Evolutionary conservation across 2,329 filamentous ascomycete species (phyloP).

Genomic region (Scopulariopsis brevicaulis): DNA sequence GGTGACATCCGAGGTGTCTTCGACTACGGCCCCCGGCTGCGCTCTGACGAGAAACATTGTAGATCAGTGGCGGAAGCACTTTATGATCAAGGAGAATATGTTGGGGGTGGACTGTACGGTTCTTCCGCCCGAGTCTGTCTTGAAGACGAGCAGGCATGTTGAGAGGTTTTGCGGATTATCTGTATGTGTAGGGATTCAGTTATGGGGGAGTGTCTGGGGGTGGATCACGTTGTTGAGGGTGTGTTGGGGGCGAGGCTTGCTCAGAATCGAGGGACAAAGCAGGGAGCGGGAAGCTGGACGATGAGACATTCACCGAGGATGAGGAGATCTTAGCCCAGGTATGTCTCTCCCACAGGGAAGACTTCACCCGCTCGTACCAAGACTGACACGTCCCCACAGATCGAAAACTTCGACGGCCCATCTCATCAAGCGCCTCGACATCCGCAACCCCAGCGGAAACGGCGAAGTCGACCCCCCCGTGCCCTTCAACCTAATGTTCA

Average conservation of each 20-base stretch:
- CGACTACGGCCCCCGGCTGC: slow-evolving; percentile 87
- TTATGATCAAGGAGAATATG: slow-evolving; percentile 89
- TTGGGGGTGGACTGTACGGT: slow-evolving; percentile 90
- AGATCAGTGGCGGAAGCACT: slow-evolving; percentile 86
- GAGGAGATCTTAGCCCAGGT: slow-evolving; percentile 69
- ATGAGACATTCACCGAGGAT: slow-evolving; percentile 57
- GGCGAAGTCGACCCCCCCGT: slow-evolving; percentile 69
- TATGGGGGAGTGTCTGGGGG: slow-evolving; percentile 90
- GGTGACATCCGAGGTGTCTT: slow-evolving; percentile 68
- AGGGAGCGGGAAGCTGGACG: slow-evolving; percentile 72
- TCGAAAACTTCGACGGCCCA: slow-evolving; percentile 87
- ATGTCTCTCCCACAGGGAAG: slow-evolving; percentile 72
- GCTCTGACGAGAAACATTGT: slow-evolving; percentile 79
- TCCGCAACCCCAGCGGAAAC: slow-evolving; percentile 76
- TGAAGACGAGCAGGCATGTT: slow-evolving; percentile 94
- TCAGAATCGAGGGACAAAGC: slow-evolving; percentile 82
- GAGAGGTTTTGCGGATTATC: slow-evolving; percentile 96
- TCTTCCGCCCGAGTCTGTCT: slow-evolving; percentile 81
- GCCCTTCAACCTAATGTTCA: slow-evolving; percentile 98
- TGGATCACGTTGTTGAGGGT: slow-evolving; percentile 93
- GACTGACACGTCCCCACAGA: slow-evolving; percentile 78
- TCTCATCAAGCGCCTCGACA: slow-evolving; percentile 80
- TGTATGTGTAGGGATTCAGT: slow-evolving; percentile 99
- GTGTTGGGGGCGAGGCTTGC: slow-evolving; percentile 79
- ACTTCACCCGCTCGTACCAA: slow-evolving; percentile 79